A percentile compares a stretch with the other conserved stretches of the same genome.
Conservation (phyloP, 345 rosid genomes). For the Linum tenue region DNA sequence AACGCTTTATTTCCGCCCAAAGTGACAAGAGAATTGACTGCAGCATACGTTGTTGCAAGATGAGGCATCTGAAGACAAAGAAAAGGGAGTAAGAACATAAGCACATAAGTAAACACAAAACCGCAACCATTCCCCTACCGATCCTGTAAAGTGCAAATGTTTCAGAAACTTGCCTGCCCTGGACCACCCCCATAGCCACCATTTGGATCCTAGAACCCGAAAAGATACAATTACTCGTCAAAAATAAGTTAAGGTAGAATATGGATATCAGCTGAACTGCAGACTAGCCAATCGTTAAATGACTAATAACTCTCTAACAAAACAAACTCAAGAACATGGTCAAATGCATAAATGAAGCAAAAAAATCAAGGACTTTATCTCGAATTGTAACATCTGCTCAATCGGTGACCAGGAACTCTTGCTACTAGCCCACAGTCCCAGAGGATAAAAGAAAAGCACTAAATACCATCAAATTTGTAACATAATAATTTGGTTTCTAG, state of each 20-base stretch:
- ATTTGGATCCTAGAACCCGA: slow-evolving; percentile 47
- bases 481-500: not conserved
- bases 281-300: no score
- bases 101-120: not conserved
- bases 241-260: not conserved
- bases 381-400: not conserved
- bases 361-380: no score
- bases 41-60: slow-evolving; percentile 94
- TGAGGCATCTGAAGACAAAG: slow-evolving; percentile 70
- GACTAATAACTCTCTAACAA: no score
- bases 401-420: no score
- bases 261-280: not conserved
- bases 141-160: not conserved
- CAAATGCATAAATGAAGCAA: no score
- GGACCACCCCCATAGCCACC: slow-evolving; percentile 99
- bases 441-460: not conserved
- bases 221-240: not conserved
- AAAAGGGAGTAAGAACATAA: not conserved
- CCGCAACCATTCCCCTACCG: not conserved
- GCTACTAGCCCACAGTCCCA: no score
- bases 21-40: slow-evolving; percentile 79
- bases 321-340: not conserved
- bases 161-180: slow-evolving; percentile 67
- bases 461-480: not conserved
- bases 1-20: slow-evolving; percentile 68